Evolutionary conservation across 2,329 filamentous ascomycete species (phyloP), one percentile per base, ranked within the genome.

Genomic region (Leptographium procerum): DNA sequence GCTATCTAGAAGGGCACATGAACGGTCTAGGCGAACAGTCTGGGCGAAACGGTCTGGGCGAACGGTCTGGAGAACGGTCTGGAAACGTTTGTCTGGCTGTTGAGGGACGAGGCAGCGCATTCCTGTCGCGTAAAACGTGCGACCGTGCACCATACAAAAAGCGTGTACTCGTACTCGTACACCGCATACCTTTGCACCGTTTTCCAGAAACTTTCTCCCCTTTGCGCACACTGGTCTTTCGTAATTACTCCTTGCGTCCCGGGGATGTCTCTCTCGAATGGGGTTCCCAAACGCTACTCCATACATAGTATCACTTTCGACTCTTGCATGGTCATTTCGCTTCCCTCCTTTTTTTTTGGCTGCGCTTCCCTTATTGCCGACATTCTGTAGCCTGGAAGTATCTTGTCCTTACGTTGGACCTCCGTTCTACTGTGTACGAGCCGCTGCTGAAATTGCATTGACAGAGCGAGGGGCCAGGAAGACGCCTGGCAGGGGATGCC

Each of bases 1-100:
- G 43, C 29, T 55, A 31, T 55, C 52, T 53, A 26, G 16, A 28
- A 52, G 51, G 56, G 51, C 51, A 53, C 48, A 52, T 54, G 56
- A 50, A 52, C 51, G 24, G 54, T 26, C 26, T 45, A 24, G 34
- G 4, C 24, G 52, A 10, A 40, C 40, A 33, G 34, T 36, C 28
- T 22, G 5, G 19, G 4, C 24, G 52, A 10, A n/a, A n/a, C n/a
- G n/a, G n/a, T n/a, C n/a, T n/a, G n/a, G n/a, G n/a, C n/a, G 56
- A 50, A 52, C 51, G 24, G 54, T 26, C 26, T 45, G 34, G 4
- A 14, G 52, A 10, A 40, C 40, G 52, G 34, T 36, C 28, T 22
- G 5, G 19, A 52, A 34, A 33, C 50, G 29, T 28, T 34, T 11
- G 48, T n/a, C 10, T 19, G 11, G 48, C 11, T n/a, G 9, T 36